Conservation (phyloP, 2,329 filamentous ascomycete genomes). For the Ophiosphaerella korrae region DNA sequence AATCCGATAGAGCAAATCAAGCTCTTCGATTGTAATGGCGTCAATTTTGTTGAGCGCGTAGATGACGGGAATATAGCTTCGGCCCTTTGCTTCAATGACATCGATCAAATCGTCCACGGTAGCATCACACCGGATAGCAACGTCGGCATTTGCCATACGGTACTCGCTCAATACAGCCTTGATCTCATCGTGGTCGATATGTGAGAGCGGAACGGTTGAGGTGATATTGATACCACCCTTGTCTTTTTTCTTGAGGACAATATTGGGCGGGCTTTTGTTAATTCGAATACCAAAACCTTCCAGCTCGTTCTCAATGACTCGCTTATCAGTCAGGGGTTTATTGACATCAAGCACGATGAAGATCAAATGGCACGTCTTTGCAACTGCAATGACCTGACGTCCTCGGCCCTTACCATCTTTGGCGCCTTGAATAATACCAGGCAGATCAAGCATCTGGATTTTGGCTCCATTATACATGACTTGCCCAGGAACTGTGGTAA, state of each 20-base stretch:
- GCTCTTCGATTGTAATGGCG: slow-evolving; percentile 94
- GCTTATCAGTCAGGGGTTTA: slow-evolving; percentile 96
- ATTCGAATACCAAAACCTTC: slow-evolving; percentile 97
- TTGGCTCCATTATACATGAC: slow-evolving; percentile 96
- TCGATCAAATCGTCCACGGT: slow-evolving; percentile 98
- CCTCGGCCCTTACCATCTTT: slow-evolving; percentile 98
- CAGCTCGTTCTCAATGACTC: slow-evolving; percentile 90
- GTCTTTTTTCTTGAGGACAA: slow-evolving; percentile 99
- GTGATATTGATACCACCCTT: slow-evolving; percentile 97
- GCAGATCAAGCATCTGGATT: slow-evolving; percentile 96
- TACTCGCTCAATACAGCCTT: slow-evolving; percentile 98
- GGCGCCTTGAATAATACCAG: slow-evolving; percentile 97
- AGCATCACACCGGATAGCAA: slow-evolving; percentile 95
- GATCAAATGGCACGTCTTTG: slow-evolving; percentile 97
- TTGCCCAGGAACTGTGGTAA: slow-evolving; percentile 96
- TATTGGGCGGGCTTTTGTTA: slow-evolving; percentile 97
- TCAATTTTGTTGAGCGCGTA: slow-evolving; percentile 99
- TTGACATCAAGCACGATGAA: slow-evolving; percentile 99
- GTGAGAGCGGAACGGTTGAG: slow-evolving; percentile 86
- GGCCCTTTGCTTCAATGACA: slow-evolving; percentile 88
- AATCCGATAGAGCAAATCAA: slow-evolving; percentile 94
- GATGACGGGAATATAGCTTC: slow-evolving; percentile 97
- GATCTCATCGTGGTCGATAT: slow-evolving; percentile 96
- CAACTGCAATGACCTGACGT: slow-evolving; percentile 97
- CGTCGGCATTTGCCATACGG: slow-evolving; percentile 93